Evolutionary conservation across 1,284 basidiomycete species (phyloP).

Genomic region (Austroboletus novae-zelandiae): DNA sequence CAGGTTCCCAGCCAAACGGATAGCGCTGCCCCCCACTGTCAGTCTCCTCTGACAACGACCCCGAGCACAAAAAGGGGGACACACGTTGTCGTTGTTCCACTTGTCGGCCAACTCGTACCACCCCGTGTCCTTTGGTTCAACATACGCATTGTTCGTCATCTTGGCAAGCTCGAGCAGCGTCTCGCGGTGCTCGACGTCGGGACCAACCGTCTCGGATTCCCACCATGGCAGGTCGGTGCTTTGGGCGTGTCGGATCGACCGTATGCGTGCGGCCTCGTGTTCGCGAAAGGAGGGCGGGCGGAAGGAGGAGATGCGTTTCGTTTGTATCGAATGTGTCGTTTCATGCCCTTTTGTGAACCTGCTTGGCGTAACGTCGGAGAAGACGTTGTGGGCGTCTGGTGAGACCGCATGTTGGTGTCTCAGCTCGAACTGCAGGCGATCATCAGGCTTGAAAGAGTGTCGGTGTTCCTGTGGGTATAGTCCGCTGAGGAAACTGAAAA

Average conservation of each 20-base stretch:
- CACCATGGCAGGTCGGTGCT: slow-evolving; percentile 56
- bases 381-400: not conserved
- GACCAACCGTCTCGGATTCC: slow-evolving; percentile 56
- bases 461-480: slow-evolving; percentile 9
- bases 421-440: slow-evolving; percentile 51
- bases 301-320: slow-evolving; percentile 33
- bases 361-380: slow-evolving; percentile 20
- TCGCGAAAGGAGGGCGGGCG: slow-evolving; percentile 41
- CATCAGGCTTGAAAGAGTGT: not conserved
- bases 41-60: not conserved
- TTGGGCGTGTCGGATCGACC: slow-evolving; percentile 49
- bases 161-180: slow-evolving; percentile 85
- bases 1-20: slow-evolving; percentile 91
- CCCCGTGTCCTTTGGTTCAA: slow-evolving; percentile 51
- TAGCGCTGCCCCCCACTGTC: slow-evolving; percentile 48
- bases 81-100: slow-evolving; percentile 57
- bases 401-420: slow-evolving; percentile 67
- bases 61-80: slow-evolving; percentile 20
- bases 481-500: slow-evolving; percentile 35
- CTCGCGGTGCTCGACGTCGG: slow-evolving; percentile 75
- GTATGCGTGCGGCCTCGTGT: slow-evolving; percentile 47
- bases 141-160: slow-evolving; percentile 94
- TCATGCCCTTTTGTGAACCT: slow-evolving; percentile 27
- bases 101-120: slow-evolving; percentile 77
- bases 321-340: too few species aligned